Conservation (phyloP, 2,329 filamentous ascomycete species). For the Aspergillus texensis region DNA sequence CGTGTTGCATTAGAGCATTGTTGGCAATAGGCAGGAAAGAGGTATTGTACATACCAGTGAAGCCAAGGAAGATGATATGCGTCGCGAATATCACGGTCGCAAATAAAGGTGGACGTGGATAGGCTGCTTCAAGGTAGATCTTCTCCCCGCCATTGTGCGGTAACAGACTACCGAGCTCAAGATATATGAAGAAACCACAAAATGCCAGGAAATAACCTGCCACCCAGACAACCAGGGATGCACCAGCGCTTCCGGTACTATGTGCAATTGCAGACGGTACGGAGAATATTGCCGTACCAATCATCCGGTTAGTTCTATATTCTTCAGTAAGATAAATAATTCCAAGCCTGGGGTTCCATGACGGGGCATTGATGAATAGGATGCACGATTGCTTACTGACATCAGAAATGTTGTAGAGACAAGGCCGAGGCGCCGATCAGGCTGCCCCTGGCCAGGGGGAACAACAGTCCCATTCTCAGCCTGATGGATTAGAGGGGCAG, state of each 20-base stretch:
- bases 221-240: constrained; percentile 65
- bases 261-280: constrained; percentile 67
- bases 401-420: constrained; percentile 8
- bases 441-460: neutral
- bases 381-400: neutral
- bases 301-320: constrained; percentile 50
- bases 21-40: neutral
- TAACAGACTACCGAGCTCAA: constrained; percentile 70
- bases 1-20: neutral
- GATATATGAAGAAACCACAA: constrained; percentile 61
- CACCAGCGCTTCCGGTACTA: constrained; percentile 65
- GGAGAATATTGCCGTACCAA: constrained; percentile 71
- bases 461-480: neutral
- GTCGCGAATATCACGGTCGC: constrained; percentile 65
- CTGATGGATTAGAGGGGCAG: neutral
- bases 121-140: constrained; percentile 70
- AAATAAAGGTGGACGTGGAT: constrained; percentile 62
- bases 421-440: constrained; percentile 5
- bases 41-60: constrained; percentile 42
- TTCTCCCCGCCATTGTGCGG: constrained; percentile 69
- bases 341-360: neutral
- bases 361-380: neutral
- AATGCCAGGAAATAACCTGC: constrained; percentile 62
- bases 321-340: neutral
- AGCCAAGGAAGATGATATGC: constrained; percentile 64